Conservation (phyloP, 192 early-diverging fungal species). For the Umbelopsis ramanniana region DNA sequence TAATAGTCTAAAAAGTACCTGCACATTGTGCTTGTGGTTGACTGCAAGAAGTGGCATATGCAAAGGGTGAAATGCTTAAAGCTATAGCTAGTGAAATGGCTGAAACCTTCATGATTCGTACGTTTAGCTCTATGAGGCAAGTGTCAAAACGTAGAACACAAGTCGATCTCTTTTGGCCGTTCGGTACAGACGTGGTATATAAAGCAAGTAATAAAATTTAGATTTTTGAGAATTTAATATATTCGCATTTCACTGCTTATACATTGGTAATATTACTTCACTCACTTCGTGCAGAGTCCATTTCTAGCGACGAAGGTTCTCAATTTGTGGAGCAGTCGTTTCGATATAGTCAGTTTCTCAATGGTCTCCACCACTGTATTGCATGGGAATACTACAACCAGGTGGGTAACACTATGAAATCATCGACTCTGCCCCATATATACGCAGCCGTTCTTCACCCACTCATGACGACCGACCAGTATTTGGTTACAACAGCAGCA, state of each 20-base stretch:
- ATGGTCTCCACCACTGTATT: not conserved
- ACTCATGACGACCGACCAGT: too few species aligned
- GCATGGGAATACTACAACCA: too few species aligned
- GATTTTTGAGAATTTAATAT: not conserved
- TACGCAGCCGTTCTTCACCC: too few species aligned
- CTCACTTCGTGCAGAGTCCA: not conserved
- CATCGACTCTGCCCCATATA: too few species aligned
- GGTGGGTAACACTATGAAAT: too few species aligned
- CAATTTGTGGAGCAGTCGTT: not conserved
- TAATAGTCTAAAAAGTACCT: not conserved
- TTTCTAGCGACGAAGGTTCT: not conserved
- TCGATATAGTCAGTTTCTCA: conserved; percentile 2
- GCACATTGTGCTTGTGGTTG: not conserved
- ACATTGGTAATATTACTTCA: not conserved
- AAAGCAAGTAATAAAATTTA: not conserved
- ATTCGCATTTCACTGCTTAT: not conserved
- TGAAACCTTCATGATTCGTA: not conserved
- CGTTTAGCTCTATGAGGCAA: not conserved
- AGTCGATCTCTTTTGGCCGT: not conserved
- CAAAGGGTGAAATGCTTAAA: not conserved
- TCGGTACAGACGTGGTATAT: not conserved
- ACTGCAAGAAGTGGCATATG: not conserved
- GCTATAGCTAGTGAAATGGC: not conserved
- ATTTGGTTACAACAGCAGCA: too few species aligned
- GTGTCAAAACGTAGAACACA: not conserved